Evolutionary conservation across 129 eudicot genomes (phyloP).

Genomic region (Heracleum sosnowskyi): DNA sequence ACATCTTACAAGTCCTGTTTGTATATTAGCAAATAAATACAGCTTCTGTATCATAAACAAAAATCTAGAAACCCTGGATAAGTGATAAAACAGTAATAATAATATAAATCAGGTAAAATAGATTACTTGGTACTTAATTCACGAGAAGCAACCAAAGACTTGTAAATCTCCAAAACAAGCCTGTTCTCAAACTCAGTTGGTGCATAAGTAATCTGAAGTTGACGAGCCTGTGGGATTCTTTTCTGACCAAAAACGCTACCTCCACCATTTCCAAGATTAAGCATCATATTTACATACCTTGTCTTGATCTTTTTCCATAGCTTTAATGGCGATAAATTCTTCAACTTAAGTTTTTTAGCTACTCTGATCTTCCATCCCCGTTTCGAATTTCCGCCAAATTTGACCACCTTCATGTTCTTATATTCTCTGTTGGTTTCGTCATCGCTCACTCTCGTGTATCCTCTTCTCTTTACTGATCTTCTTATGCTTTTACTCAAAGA

Average conservation of each 20-base stretch:
- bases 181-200: conserved; percentile 44
- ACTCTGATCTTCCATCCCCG: conserved; percentile 46
- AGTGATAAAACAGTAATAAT: not conserved
- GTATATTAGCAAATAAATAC: not conserved
- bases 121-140: conserved; percentile 28
- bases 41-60: not conserved
- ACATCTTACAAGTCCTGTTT: not conserved
- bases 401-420: conserved; percentile 20
- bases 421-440: not conserved
- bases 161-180: conserved; percentile 54
- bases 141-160: conserved; percentile 39
- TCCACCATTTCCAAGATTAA: conserved; percentile 18
- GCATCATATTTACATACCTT: conserved; percentile 54
- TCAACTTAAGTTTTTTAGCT: conserved; percentile 22
- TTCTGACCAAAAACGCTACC: conserved; percentile 20
- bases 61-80: not conserved
- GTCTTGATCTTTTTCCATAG: conserved; percentile 50
- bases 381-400: conserved; percentile 19
- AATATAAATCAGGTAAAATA: too few relatives aligned
- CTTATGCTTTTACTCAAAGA: conserved; percentile 13
- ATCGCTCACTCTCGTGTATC: conserved; percentile 24
- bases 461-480: conserved; percentile 30
- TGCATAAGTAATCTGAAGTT: conserved; percentile 18
- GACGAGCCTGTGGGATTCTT: conserved; percentile 29
- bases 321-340: conserved; percentile 27